phyloP scores from a whole-genome alignment of 1,284 basidiomycete species.

The Athelia sp. region DNA sequence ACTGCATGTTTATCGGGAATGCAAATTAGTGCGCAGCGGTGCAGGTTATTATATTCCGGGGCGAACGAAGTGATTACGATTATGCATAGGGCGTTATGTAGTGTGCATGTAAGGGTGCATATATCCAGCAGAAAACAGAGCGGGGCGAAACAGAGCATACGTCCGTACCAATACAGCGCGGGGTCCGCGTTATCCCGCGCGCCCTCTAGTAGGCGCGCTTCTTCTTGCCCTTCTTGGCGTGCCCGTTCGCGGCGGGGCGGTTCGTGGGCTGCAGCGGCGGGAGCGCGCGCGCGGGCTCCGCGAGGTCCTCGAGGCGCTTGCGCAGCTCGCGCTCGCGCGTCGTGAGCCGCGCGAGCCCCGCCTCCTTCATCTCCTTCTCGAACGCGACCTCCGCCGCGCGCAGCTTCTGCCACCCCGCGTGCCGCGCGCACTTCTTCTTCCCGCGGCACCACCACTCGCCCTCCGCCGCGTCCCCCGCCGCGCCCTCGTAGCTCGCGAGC shows the following conservation, averaged over 20 bases:
- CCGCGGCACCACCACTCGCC: slow-evolving; percentile 74
- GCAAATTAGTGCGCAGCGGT: no score
- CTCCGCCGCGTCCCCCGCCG: slow-evolving; percentile 31
- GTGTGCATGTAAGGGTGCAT: no score
- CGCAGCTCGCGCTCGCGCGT: slow-evolving; percentile 69
- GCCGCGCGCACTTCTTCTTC: slow-evolving; percentile 71
- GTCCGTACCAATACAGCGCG: no score
- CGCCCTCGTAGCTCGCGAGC: slow-evolving; percentile 53
- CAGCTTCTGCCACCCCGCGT: slow-evolving; percentile 80
- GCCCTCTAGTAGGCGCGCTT: slow-evolving; percentile 31
- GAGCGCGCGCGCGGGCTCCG: slow-evolving; percentile 35
- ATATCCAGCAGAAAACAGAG: no score
- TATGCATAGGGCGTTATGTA: no score
- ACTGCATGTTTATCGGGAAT: background rate
- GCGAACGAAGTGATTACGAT: no score
- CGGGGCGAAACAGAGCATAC: no score
- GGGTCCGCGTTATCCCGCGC: no score
- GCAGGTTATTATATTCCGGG: no score
- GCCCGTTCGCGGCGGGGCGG: slow-evolving; percentile 37
- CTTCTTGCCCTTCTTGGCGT: slow-evolving; percentile 59
- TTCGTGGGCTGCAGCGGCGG: slow-evolving; percentile 35
- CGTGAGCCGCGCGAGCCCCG: slow-evolving; percentile 55
- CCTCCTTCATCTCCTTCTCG: slow-evolving; percentile 67
- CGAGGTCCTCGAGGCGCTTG: slow-evolving; percentile 64
- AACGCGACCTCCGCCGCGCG: slow-evolving; percentile 65